A percentile compares a stretch with the other conserved stretches of the same genome.
phyloP scores from a whole-genome alignment of 768 basidiomycete genomes.

The Phylloporus arenicola region DNA sequence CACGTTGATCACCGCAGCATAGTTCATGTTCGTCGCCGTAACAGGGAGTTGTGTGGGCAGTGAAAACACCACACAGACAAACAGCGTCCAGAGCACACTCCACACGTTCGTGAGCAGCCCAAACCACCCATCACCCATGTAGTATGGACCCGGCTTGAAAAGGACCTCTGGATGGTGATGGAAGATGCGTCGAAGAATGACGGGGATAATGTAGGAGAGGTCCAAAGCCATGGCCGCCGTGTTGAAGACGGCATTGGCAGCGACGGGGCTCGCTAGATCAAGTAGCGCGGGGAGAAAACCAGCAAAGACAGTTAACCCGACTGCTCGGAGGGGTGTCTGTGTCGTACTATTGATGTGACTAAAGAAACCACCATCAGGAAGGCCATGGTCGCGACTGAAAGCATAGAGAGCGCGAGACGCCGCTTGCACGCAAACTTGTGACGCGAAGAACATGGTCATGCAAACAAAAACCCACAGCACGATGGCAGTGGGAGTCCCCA shows the following conservation, averaged over 20 bases:
- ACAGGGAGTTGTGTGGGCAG: too few relatives aligned
- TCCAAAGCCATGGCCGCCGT: slow-evolving; percentile 49
- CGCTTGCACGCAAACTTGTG: slow-evolving; percentile 47
- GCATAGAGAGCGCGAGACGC: slow-evolving; percentile 56
- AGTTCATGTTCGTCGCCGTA: too few relatives aligned
- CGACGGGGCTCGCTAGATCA: slow-evolving; percentile 46
- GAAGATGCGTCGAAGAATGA: slow-evolving; percentile 47
- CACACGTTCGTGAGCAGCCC: slow-evolving; percentile 42
- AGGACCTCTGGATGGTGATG: slow-evolving; percentile 51
- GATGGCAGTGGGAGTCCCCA: slow-evolving; percentile 47
- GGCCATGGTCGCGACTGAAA: slow-evolving; percentile 47
- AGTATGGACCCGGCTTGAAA: slow-evolving; percentile 59
- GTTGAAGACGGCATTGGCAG: slow-evolving; percentile 55
- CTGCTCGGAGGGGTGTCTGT: slow-evolving; percentile 51
- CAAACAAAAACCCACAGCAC: slow-evolving; percentile 56
- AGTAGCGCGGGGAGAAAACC: slow-evolving; percentile 43
- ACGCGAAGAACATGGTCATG: slow-evolving; percentile 55
- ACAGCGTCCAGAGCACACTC: slow-evolving; percentile 43
- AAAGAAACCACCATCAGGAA: slow-evolving; percentile 57
- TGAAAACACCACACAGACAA: too few relatives aligned
- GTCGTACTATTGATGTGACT: slow-evolving; percentile 42
- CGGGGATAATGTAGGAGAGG: slow-evolving; percentile 54
- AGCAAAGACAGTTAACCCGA: slow-evolving; percentile 46
- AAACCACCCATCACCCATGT: slow-evolving; percentile 47
- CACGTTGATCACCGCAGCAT: slow-evolving; percentile 30